Conservation (phyloP, 2,329 filamentous ascomycete species). For the Pseudocercospora pini-densiflorae region DNA sequence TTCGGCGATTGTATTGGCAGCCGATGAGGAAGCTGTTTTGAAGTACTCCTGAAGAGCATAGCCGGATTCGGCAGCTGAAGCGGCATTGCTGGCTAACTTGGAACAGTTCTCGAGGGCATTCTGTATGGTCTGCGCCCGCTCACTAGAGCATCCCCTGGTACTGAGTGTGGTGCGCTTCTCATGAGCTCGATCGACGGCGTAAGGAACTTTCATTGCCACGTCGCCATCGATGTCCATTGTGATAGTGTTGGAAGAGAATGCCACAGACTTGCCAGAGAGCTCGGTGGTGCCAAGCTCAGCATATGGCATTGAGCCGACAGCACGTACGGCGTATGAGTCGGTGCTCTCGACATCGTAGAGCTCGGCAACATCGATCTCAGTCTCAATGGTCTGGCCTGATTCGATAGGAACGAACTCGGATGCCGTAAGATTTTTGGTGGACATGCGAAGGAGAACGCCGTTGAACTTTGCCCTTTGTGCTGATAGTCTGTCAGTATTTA, state of each 20-base stretch:
- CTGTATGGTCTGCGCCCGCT: constrained; percentile 49
- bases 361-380: constrained; percentile 61
- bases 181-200: constrained; percentile 36
- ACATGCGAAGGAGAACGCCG: constrained; percentile 58
- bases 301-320: constrained; percentile 61
- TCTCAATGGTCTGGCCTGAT: constrained; percentile 54
- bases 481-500: constrained; percentile 15
- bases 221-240: constrained; percentile 59
- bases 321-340: constrained; percentile 61
- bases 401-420: constrained; percentile 57
- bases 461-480: constrained; percentile 47
- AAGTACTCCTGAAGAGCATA: constrained; percentile 65
- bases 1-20: constrained; percentile 56
- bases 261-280: constrained; percentile 57
- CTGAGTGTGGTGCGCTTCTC: constrained; percentile 59
- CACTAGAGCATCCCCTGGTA: constrained; percentile 58
- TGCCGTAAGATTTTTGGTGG: constrained; percentile 50
- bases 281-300: constrained; percentile 57
- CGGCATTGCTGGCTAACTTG: constrained; percentile 58
- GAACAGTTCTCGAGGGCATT: constrained; percentile 61
- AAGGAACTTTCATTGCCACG: constrained; percentile 18
- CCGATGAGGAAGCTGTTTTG: constrained; percentile 58
- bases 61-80: constrained; percentile 56
- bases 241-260: constrained; percentile 64
- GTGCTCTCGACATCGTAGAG: constrained; percentile 57